These are phyloP conservation scores for Collybia sordida DNA, from an alignment of 768 basidiomycete genomes.

Conservation along the genomic window DNA sequence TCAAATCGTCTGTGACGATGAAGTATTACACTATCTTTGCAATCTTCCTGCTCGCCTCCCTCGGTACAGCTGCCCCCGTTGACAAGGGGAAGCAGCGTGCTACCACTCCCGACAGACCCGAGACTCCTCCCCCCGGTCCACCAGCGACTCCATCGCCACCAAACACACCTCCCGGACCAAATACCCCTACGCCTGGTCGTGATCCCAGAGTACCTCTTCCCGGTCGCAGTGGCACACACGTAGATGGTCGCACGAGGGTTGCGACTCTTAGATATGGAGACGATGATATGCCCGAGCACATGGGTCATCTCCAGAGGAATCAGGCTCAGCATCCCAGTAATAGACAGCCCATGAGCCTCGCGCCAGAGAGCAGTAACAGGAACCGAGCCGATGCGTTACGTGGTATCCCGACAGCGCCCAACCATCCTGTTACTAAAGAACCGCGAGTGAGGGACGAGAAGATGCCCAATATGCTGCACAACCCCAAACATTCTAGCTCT, in stretches of 20 bases:
- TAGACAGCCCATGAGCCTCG: background rate
- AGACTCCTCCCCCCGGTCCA: no score
- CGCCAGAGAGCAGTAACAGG: background rate
- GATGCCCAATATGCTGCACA: conserved; percentile 1
- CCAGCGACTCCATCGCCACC: no score
- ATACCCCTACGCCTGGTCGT: background rate
- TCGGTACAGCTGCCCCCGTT: background rate
- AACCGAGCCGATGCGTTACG: background rate
- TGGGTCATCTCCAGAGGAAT: conserved; percentile 8
- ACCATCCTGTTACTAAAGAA: no score
- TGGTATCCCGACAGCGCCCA: background rate
- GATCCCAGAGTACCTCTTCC: conserved; percentile 2
- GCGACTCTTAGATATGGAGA: background rate
- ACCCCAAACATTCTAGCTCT: conserved; percentile 2
- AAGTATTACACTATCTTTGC: background rate
- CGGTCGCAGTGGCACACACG: background rate
- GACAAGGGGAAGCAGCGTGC: no score
- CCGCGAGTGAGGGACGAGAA: conserved; percentile 1
- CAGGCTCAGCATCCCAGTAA: background rate
- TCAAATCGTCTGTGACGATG: conserved; percentile 3
- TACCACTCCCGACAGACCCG: no score
- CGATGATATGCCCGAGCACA: conserved; percentile 5
- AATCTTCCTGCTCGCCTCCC: background rate
- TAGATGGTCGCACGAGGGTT: background rate
- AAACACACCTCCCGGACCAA: background rate